These are phyloP conservation scores for Hericium alpestre DNA, from an alignment of 768 basidiomycete genomes.

Conservation along the genomic window DNA sequence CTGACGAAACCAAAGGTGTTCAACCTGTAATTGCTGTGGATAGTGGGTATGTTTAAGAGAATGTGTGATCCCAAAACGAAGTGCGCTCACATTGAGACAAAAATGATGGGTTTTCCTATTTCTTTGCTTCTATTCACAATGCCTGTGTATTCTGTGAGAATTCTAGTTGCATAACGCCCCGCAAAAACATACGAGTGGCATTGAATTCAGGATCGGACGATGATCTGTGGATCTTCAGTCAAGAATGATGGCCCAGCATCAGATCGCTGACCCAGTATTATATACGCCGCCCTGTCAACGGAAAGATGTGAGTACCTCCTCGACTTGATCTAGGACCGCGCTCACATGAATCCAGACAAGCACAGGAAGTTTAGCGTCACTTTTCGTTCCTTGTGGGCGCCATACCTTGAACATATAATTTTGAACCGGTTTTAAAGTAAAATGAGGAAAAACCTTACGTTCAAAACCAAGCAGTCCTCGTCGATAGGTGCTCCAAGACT, in stretches of 20 bases:
- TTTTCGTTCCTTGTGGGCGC: conserved; percentile 18
- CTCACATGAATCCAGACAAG: conserved; percentile 27
- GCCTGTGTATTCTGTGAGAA: conserved; percentile 19
- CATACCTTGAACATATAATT: conserved; percentile 16
- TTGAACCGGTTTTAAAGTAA: neutral
- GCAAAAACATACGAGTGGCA: conserved; percentile 32
- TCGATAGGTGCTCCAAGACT: conserved; percentile 31
- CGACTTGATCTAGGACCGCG: neutral
- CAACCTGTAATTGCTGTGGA: conserved; percentile 39
- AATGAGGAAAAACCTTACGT: conserved; percentile 23
- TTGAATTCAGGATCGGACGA: conserved; percentile 31
- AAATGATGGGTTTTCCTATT: conserved; percentile 43
- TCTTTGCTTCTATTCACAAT: conserved; percentile 39
- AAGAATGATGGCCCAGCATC: conserved; percentile 17
- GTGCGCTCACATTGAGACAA: conserved; percentile 34
- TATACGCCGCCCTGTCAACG: conserved; percentile 36
- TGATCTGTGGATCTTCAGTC: conserved; percentile 22
- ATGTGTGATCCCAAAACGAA: neutral
- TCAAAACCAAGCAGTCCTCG: conserved; percentile 48
- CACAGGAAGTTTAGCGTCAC: conserved; percentile 20
- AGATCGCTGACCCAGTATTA: conserved; percentile 34
- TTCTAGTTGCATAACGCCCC: no score
- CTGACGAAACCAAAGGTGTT: conserved; percentile 46
- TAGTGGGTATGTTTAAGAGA: neutral
- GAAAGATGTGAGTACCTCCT: neutral